Evolutionary conservation across 805 yeast genomes (phyloP), one percentile per base, ranked within the genome.

Genomic region (Lipomyces orientalis): DNA sequence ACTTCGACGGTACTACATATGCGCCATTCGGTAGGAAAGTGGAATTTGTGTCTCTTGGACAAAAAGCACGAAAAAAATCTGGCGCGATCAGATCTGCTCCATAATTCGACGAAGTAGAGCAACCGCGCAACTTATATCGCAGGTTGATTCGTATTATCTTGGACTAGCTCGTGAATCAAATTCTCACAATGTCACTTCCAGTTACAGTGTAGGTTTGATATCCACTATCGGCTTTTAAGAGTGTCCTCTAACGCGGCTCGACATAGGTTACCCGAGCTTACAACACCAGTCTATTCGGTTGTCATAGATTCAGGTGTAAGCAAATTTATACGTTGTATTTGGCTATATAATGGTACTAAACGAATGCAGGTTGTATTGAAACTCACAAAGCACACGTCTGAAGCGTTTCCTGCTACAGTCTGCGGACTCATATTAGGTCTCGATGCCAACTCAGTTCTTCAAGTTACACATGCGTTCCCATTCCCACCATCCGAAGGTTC

Each of bases 361-460:
- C 14, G 46, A 19, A 10, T 63, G 6, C 39, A 72, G 80, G 75
- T 83, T 80, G 84, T 87, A 72, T 75, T 86, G 73, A 87, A 88
- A 71, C 82, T 90, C 65, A 81, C 88, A 73, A 87, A 88, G 77
- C 90, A 89, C 76, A 86, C 90, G 9, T 82, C 90, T 25, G 90
- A 87, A 64, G 79, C 84, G 73, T 83, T 81, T 75, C 90, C 93
- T 55, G 81, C 86, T 54, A 80, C 86, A 34, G 88, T 84, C 67
- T 82, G 88, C 35, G 97, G 97, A 25, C 87, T 91, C 51, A 81
- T 91, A 64, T 85, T 88, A 65, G 97, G 97, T n/a, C 81, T 88
- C 67, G 85, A 84, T 64, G 81, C 77, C 43, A 85, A 84, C 55
- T 78, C 81, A 12, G 81, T 85, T 46, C 75, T 83, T 16, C 79